Evolutionary conservation across 1,139 yeast genomes (phyloP), one percentile per base, ranked within the genome.

Genomic region (Pichia sp.): DNA sequence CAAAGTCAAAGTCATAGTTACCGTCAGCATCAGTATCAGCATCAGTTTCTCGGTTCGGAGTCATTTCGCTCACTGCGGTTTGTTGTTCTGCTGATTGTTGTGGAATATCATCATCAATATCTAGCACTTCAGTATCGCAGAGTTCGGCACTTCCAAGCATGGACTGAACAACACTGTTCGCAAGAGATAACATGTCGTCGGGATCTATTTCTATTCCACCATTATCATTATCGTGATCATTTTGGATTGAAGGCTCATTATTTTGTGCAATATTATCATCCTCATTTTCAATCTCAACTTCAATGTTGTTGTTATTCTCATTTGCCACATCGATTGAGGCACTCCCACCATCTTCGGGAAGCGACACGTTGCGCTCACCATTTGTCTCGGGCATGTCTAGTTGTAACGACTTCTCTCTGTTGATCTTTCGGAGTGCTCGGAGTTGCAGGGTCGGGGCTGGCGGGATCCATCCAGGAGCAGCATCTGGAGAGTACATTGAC

Each of bases 161-260:
- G 5, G 43, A 40, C 9, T 37, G 35, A 16, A 37, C 43, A 13
- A 40, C 30, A 34, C 41, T 37, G 21, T 24, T 37, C 4, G 41
- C 37, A 17, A 40, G 10, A 6, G 36, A 26, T 6, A 31, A 16
- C 6, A 40, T 33, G 6, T 18, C 37, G 24, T 34, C 34, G 2
- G 8, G 18, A 25, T 25, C 11, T 14, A 14, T 25, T 10, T 25
- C 11, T 24, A 17, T 14, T n/a, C 15, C 27, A 14, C 11, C 17
- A 25, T 25, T n/a, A n/a, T 12, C 6, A 23, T 6, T 23, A 7
- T 23, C 26, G n/a, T 7, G 7, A 23, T 6, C 13, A 23, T 12
- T 23, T 23, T 6, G 26, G 12, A 23, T 23, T 23, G n/a, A n/a
- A n/a, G n/a, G n/a, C n/a, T n/a, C n/a, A n/a, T n/a, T n/a, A n/a